A percentile compares a stretch with the other conserved stretches of the same genome.
Evolutionary conservation across 768 basidiomycete species (phyloP).

Genomic region (Xerocomellus amylosporus): DNA sequence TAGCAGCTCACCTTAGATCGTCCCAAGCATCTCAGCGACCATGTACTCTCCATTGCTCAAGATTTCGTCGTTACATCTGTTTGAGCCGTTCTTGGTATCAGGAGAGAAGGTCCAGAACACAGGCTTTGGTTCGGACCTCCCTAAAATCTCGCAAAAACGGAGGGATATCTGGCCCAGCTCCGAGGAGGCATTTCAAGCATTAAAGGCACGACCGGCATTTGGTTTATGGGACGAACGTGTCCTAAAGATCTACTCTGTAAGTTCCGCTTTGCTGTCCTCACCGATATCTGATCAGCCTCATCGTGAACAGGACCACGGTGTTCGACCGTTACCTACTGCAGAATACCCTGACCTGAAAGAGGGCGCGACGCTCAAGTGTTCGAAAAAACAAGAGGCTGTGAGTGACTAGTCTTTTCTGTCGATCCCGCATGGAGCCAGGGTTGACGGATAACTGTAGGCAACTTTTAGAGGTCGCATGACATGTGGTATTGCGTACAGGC

Average conservation of each 20-base stretch:
- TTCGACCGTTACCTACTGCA: constrained; percentile 2
- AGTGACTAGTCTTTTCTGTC: neutral
- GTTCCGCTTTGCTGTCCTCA: neutral
- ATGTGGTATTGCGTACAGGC: neutral
- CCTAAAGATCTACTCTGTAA: constrained; percentile 1
- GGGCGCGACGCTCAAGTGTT: constrained; percentile 5
- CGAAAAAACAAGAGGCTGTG: constrained; percentile 1
- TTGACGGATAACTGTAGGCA: neutral
- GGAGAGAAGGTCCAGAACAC: neutral
- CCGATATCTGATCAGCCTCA: neutral
- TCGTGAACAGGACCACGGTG: neutral
- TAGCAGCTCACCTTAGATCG: neutral
- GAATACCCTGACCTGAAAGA: neutral
- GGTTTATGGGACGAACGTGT: constrained; percentile 6
- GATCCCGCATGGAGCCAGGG: no score
- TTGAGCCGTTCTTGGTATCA: neutral
- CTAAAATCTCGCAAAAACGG: neutral
- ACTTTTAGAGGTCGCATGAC: neutral
- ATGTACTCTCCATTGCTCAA: constrained; percentile 1
- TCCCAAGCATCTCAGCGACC: neutral
- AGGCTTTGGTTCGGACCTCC: neutral
- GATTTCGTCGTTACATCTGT: constrained; percentile 7
- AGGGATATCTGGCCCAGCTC: neutral
- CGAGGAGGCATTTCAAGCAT: neutral
- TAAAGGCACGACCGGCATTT: neutral